Percentiles rank a stretch among this genome's conserved stretches.
Evolutionary conservation across 352 stramenopile genomes (phyloP).

Genomic region (Pythium pectinolyticum): DNA sequence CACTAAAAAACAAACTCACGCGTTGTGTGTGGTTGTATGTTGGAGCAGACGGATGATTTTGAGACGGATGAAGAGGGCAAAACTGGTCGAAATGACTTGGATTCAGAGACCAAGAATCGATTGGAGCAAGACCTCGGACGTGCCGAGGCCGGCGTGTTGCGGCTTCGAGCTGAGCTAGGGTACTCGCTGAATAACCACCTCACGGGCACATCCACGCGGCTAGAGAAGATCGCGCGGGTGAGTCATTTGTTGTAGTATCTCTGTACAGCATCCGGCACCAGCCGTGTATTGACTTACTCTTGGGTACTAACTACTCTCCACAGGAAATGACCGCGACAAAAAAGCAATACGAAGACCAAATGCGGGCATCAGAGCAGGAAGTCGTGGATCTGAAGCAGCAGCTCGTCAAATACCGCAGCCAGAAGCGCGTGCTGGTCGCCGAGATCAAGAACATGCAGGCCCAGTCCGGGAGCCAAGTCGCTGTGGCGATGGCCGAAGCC

Average conservation of each 20-base stretch:
- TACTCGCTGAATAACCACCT: conserved; percentile 79
- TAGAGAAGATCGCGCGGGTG: conserved; percentile 73
- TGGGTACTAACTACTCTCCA: too few species aligned
- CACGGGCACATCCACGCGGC: conserved; percentile 63
- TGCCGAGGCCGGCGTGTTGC: conserved; percentile 65
- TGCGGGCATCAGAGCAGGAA: conserved; percentile 51
- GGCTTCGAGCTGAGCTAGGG: conserved; percentile 70
- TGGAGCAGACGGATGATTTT: conserved; percentile 63
- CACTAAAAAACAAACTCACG: too few species aligned
- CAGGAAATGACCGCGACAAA: conserved; percentile 70
- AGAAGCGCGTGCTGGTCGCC: conserved; percentile 76
- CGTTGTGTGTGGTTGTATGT: conserved; percentile 1
- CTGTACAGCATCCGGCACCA: too few species aligned
- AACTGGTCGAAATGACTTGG: conserved; percentile 41
- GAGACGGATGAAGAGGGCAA: conserved; percentile 11
- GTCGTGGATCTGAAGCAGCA: conserved; percentile 62
- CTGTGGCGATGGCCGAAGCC: conserved; percentile 82
- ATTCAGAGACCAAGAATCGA: conserved; percentile 40
- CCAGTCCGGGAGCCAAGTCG: conserved; percentile 72
- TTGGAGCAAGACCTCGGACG: conserved; percentile 75
- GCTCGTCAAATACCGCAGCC: conserved; percentile 73
- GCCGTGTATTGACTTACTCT: too few species aligned
- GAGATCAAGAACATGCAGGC: conserved; percentile 79
- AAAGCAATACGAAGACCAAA: conserved; percentile 70
- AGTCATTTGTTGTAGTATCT: conserved; percentile 10